Conservation (phyloP, 768 basidiomycete species). For the Kondoa malvinella region DNA sequence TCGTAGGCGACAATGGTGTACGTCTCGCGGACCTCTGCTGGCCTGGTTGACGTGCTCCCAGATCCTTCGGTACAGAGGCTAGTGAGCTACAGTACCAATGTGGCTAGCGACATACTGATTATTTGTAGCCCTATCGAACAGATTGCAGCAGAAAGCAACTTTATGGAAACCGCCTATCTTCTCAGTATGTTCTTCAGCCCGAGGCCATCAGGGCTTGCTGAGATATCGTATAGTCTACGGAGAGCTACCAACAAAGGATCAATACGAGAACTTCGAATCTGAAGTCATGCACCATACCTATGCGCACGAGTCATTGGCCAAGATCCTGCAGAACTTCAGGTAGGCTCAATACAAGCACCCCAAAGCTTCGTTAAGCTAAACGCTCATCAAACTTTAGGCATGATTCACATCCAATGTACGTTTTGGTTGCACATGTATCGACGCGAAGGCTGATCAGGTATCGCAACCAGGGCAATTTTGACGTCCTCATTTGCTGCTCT, state of each 20-base stretch:
- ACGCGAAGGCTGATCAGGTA: no score
- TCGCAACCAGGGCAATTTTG: no score
- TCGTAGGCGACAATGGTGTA: slow-evolving; percentile 22
- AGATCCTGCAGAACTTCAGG: slow-evolving; percentile 14
- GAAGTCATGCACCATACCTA: slow-evolving; percentile 62
- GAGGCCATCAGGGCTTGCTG: slow-evolving; percentile 9
- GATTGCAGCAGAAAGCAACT: slow-evolving; percentile 58
- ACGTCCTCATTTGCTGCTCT: slow-evolving; percentile 71
- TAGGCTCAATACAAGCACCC: neutral
- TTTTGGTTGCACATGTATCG: slow-evolving; percentile 51
- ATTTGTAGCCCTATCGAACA: slow-evolving; percentile 56
- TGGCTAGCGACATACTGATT: neutral
- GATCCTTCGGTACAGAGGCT: slow-evolving; percentile 1
- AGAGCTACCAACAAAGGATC: slow-evolving; percentile 47
- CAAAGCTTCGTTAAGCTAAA: neutral
- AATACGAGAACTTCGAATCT: slow-evolving; percentile 48
- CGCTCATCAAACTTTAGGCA: slow-evolving; percentile 63
- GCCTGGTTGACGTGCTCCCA: slow-evolving; percentile 6
- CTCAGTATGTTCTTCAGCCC: slow-evolving; percentile 35
- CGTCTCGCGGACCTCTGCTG: neutral
- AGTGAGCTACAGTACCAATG: neutral
- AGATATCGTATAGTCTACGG: slow-evolving; percentile 70
- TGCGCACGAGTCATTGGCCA: slow-evolving; percentile 13
- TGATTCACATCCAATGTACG: slow-evolving; percentile 84
- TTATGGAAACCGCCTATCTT: slow-evolving; percentile 69